Conservation (phyloP, 106 monocot species). For the Acanthochlamys bracteata region DNA sequence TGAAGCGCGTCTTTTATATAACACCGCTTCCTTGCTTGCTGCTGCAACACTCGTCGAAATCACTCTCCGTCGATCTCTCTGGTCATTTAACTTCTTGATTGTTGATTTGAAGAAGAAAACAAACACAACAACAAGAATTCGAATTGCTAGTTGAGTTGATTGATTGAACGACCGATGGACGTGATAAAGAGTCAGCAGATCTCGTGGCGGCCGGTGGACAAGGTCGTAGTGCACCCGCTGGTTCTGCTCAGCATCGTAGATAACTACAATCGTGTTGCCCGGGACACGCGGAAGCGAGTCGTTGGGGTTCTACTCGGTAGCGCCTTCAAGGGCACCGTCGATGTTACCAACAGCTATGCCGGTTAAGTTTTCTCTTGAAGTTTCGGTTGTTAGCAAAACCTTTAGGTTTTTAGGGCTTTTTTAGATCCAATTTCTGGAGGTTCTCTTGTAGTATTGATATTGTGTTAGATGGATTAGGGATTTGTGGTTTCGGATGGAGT, state of each 20-base stretch:
- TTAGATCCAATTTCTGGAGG: background rate
- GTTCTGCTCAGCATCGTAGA: conserved; percentile 98
- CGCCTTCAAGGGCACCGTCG: conserved; percentile 72
- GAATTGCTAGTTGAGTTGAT: no score
- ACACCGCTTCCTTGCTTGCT: no score
- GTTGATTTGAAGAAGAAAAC: no score
- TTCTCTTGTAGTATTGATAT: no score
- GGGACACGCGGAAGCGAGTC: conserved; percentile 90
- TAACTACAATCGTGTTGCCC: conserved; percentile 93
- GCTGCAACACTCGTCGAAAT: no score
- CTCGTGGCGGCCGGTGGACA: conserved; percentile 73
- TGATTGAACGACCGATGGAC: conserved; percentile 38
- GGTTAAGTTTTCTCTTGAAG: conserved; percentile 20
- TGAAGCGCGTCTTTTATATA: no score
- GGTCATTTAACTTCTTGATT: no score
- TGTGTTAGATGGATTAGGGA: no score
- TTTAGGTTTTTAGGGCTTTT: background rate
- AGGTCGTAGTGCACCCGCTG: conserved; percentile 88
- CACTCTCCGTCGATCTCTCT: no score
- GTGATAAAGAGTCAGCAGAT: conserved; percentile 93
- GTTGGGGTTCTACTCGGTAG: conserved; percentile 91
- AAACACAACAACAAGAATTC: no score
- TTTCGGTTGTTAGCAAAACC: background rate
- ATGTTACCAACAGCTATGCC: conserved; percentile 97
- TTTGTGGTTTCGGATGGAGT: no score